These are phyloP conservation scores for Cajanus cajan DNA, from an alignment of 306 rosid species.

Conservation along the genomic window DNA sequence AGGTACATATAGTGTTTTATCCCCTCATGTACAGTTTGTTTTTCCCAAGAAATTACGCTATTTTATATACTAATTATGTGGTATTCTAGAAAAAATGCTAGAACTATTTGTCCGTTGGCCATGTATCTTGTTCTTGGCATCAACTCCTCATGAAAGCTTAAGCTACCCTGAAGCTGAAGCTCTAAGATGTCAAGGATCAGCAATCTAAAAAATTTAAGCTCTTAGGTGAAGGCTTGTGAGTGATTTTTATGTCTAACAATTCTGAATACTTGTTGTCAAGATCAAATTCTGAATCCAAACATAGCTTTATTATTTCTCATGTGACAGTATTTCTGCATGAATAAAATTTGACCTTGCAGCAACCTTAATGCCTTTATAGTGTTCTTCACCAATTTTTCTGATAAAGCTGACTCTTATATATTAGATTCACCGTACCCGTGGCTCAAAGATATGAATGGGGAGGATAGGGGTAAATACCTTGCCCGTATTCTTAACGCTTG, in stretches of 20 bases:
- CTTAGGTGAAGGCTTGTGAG: neutral
- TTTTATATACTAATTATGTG: neutral
- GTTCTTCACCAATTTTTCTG: constrained; percentile 16
- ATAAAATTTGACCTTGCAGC: neutral
- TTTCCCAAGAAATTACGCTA: neutral
- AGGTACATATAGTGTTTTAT: neutral
- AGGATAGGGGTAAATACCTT: constrained; percentile 48
- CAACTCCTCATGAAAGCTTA: neutral
- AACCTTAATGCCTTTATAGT: constrained; percentile 13
- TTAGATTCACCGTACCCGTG: constrained; percentile 44
- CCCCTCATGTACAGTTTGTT: neutral
- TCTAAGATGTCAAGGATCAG: neutral
- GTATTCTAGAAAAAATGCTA: neutral
- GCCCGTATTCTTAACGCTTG: constrained; percentile 42
- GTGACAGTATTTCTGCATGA: neutral
- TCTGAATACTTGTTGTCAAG: neutral
- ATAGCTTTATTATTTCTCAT: neutral
- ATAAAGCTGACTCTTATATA: constrained; percentile 6
- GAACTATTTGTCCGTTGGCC: neutral
- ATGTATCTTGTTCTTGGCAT: neutral
- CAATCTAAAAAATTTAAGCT: neutral
- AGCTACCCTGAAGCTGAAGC: neutral
- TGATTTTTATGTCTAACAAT: neutral
- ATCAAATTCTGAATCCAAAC: neutral
- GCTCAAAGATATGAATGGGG: constrained; percentile 46